Conservation (phyloP, 2,329 filamentous ascomycete genomes). For the Parasarocladium wereldwijsianum region DNA sequence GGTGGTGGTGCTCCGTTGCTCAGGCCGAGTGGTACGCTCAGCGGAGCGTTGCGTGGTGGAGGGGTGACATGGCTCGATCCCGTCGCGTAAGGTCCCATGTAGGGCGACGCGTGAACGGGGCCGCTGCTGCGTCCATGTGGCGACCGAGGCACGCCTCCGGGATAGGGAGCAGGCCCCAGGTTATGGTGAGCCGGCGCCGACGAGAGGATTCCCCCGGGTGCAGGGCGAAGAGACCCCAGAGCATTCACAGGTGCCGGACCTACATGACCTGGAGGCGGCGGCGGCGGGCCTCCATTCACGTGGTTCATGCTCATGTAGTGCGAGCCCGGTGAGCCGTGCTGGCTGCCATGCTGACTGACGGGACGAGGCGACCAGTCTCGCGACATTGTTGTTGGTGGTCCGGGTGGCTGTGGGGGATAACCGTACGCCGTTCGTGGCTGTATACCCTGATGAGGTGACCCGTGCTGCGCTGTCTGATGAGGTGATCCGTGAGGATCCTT, state of each 20-base stretch:
- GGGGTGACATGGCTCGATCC: conserved; percentile 12
- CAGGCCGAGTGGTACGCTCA: conserved; percentile 10
- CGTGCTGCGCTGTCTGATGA: conserved; percentile 7
- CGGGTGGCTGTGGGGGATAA: conserved; percentile 20
- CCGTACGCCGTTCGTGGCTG: conserved; percentile 12
- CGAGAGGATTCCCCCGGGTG: conserved; percentile 26
- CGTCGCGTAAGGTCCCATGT: conserved; percentile 20
- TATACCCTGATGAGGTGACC: conserved; percentile 7
- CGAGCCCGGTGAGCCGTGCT: conserved; percentile 31
- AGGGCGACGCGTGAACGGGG: conserved; percentile 26
- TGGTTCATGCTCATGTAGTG: too few relatives aligned
- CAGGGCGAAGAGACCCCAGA: conserved; percentile 27
- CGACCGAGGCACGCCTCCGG: conserved; percentile 32
- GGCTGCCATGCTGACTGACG: conserved; percentile 33
- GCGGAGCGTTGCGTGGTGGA: conserved; percentile 13
- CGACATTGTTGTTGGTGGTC: conserved; percentile 22
- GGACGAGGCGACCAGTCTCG: conserved; percentile 34
- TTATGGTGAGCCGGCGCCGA: conserved; percentile 21
- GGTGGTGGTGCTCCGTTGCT: conserved; percentile 19
- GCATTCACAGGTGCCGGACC: conserved; percentile 9
- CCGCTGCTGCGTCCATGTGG: conserved; percentile 26
- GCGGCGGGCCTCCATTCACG: conserved; percentile 30
- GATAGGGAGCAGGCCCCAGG: conserved; percentile 16
- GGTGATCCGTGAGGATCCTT: conserved; percentile 1
- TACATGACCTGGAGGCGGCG: conserved; percentile 15